phyloP scores from a whole-genome alignment of 2,329 filamentous ascomycete species.

The Colletotrichum echinochloae region DNA sequence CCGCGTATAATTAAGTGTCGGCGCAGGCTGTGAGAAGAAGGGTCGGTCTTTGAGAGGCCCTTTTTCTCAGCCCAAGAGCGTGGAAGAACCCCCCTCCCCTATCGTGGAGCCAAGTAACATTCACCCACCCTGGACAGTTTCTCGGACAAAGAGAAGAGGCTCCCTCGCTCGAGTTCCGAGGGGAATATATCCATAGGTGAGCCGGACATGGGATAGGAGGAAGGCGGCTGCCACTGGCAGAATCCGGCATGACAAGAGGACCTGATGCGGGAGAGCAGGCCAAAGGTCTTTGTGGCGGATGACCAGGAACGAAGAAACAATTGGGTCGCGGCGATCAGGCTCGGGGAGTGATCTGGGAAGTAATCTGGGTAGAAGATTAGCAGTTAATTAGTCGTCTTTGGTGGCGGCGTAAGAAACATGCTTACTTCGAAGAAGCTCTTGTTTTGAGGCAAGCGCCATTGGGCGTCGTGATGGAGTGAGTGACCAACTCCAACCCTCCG shows the following conservation, averaged over 20 bases:
- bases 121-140: background rate
- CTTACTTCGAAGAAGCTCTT: slow-evolving; percentile 32
- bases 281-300: background rate
- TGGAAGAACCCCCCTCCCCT: background rate
- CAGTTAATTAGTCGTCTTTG: background rate
- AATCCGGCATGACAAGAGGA: slow-evolving; percentile 10
- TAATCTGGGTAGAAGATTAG: background rate
- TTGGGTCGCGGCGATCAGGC: background rate
- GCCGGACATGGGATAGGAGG: background rate
- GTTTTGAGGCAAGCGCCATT: slow-evolving; percentile 22
- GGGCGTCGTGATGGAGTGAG: too few species aligned
- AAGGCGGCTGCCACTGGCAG: slow-evolving; percentile 8
- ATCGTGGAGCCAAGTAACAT: slow-evolving; percentile 2
- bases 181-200: too few species aligned
- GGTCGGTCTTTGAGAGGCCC: background rate
- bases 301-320: background rate
- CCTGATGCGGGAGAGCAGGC: slow-evolving; percentile 17
- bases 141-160: background rate
- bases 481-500: too few species aligned
- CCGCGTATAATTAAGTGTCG: slow-evolving; percentile 19
- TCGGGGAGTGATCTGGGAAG: slow-evolving; percentile 2
- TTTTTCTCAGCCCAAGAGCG: slow-evolving; percentile 4
- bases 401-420: slow-evolving; percentile 14
- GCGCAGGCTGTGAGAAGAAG: background rate
- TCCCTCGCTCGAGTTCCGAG: background rate